phyloP scores from a whole-genome alignment of 2,329 filamentous ascomycete species.

The Alternaria gaisen region DNA sequence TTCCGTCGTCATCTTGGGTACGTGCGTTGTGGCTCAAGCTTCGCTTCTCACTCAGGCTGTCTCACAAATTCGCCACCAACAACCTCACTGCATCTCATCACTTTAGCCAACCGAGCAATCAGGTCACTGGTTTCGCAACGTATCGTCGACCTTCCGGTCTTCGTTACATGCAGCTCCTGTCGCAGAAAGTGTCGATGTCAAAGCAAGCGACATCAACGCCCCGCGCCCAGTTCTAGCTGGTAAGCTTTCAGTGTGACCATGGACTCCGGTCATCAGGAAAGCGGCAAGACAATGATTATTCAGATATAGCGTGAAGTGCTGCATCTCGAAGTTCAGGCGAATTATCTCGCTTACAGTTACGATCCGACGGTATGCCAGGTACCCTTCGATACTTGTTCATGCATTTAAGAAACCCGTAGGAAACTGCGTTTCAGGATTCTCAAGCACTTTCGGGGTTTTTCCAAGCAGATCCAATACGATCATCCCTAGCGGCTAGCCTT shows the following conservation, averaged over 20 bases:
- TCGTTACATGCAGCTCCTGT: background rate
- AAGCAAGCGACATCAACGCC: background rate
- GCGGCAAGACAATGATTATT: background rate
- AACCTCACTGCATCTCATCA: constrained; percentile 3
- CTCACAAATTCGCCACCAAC: constrained; percentile 12
- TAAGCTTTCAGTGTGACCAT: background rate
- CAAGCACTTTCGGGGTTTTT: background rate
- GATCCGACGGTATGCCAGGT: constrained; percentile 1
- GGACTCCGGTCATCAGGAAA: background rate
- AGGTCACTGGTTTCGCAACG: background rate
- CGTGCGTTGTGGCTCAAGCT: constrained; percentile 4
- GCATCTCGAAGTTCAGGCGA: background rate
- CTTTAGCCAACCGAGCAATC: constrained; percentile 9
- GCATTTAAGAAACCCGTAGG: constrained; percentile 1
- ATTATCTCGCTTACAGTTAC: background rate
- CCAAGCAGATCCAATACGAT: background rate
- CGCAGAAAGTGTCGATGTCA: background rate
- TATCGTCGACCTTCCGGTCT: background rate
- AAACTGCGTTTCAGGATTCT: constrained; percentile 8
- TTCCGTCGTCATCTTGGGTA: background rate
- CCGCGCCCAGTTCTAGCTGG: background rate
- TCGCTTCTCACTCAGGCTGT: constrained; percentile 14
- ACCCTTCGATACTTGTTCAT: constrained; percentile 7
- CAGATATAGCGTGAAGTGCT: background rate
- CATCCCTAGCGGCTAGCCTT: background rate